These are phyloP conservation scores for Amanita pseudoporphyria DNA, from an alignment of 768 basidiomycete species.

Conservation along the genomic window DNA sequence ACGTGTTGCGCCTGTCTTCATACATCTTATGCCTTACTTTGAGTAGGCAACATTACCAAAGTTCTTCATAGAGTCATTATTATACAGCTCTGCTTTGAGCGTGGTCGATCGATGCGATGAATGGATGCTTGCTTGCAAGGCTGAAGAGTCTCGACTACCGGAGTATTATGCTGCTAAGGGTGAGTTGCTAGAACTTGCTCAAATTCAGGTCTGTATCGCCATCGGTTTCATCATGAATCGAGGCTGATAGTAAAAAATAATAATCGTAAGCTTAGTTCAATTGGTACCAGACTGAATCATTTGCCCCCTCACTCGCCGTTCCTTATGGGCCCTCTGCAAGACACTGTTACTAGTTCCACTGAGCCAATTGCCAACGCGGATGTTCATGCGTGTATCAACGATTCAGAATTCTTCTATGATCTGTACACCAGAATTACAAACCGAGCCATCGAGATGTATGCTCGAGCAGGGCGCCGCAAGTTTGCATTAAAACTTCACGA, in stretches of 20 bases:
- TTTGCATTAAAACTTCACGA: slow-evolving; percentile 83
- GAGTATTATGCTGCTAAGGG: slow-evolving; percentile 70
- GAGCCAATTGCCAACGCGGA: slow-evolving; percentile 48
- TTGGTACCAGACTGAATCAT: slow-evolving; percentile 68
- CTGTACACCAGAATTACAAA: slow-evolving; percentile 70
- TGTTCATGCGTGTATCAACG: slow-evolving; percentile 45
- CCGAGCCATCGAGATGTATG: slow-evolving; percentile 77
- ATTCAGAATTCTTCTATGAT: slow-evolving; percentile 60
- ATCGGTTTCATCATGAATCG: not conserved
- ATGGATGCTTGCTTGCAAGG: slow-evolving; percentile 47
- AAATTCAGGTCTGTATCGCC: slow-evolving; percentile 54
- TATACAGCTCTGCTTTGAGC: slow-evolving; percentile 80
- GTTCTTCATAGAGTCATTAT: slow-evolving; percentile 90
- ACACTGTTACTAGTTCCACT: slow-evolving; percentile 16
- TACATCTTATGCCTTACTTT: slow-evolving; percentile 3
- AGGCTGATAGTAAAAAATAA: not conserved
- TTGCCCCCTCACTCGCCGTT: slow-evolving; percentile 72
- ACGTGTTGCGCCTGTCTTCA: slow-evolving; percentile 24
- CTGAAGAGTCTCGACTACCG: slow-evolving; percentile 37
- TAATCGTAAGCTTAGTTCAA: slow-evolving; percentile 62
- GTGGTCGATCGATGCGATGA: slow-evolving; percentile 70
- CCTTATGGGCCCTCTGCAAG: slow-evolving; percentile 12
- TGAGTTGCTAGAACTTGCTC: slow-evolving; percentile 85
- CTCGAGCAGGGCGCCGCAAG: slow-evolving; percentile 73
- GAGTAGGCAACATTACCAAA: slow-evolving; percentile 41